Evolutionary conservation across 345 rosid genomes (phyloP).

Genomic region (Gossypium stocksii): DNA sequence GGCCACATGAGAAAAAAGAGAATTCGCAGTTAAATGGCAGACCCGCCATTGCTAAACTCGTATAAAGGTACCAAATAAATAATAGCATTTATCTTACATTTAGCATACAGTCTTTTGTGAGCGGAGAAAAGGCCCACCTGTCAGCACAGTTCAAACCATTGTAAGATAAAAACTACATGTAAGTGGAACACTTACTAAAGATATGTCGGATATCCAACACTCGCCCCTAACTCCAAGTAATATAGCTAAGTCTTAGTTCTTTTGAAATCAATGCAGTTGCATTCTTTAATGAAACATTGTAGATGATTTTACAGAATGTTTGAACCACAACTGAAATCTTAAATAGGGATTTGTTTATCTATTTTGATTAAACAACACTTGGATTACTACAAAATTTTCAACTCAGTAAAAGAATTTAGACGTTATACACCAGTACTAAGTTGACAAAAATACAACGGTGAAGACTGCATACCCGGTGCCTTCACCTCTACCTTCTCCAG

Average conservation of each 20-base stretch:
- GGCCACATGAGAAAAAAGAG: no score
- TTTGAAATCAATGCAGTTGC: not conserved
- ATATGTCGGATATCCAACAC: no score
- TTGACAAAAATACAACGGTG: not conserved
- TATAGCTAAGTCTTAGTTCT: not conserved
- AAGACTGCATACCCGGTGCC: slow-evolving; percentile 74
- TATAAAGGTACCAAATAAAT: not conserved
- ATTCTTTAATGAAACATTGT: not conserved
- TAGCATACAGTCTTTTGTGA: slow-evolving; percentile 70
- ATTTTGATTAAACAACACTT: not conserved
- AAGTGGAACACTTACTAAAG: not conserved
- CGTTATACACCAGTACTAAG: not conserved
- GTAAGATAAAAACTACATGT: not conserved
- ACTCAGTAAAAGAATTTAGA: not conserved
- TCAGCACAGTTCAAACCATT: slow-evolving; percentile 14
- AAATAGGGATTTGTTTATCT: not conserved
- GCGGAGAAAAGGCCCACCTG: slow-evolving; percentile 91
- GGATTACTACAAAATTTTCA: not conserved
- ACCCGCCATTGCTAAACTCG: not conserved
- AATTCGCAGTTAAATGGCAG: no score
- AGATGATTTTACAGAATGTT: not conserved
- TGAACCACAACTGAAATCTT: not conserved
- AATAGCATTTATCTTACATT: slow-evolving; percentile 40
- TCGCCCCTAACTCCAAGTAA: not conserved
- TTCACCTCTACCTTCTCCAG: slow-evolving; percentile 56